Conservation (phyloP, 768 basidiomycete genomes). For the Suillus weaverae region DNA sequence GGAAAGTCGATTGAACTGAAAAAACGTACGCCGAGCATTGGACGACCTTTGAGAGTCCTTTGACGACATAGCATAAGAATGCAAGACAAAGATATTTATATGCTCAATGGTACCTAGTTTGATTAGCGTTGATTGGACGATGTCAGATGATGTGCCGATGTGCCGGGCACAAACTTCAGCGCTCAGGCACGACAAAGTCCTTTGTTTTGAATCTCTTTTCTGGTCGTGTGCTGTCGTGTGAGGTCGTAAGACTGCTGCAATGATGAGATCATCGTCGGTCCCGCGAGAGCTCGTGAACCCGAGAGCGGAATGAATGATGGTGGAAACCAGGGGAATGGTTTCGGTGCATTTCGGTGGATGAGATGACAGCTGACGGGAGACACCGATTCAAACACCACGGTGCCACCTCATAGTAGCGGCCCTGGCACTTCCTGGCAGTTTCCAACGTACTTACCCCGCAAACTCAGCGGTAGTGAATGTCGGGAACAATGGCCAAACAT, state of each 20-base stretch:
- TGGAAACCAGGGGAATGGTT: not conserved
- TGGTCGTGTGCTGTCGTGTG: not conserved
- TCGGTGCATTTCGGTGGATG: not conserved
- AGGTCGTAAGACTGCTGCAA: not conserved
- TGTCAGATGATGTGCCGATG: not conserved
- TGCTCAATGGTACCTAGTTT: not conserved
- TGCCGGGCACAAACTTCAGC: not conserved
- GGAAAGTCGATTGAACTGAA: not conserved
- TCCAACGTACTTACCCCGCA: not conserved
- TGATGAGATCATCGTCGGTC: not conserved
- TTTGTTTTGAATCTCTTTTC: not conserved
- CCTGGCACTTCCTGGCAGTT: not conserved
- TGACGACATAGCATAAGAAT: not conserved
- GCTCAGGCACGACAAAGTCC: not conserved
- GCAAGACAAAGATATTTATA: not conserved
- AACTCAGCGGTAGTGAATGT: not conserved
- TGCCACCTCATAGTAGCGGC: not conserved
- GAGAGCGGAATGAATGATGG: not conserved
- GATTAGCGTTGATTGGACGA: not conserved
- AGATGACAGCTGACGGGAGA: not conserved
- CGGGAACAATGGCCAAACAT: not conserved
- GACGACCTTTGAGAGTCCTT: not conserved
- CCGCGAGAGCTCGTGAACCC: not conserved
- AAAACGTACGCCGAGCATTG: not conserved
- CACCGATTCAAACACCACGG: not conserved